Base-by-base conservation (phyloP, 2,329 filamentous ascomycete genomes). In the Rosellinia necatrix region DNA sequence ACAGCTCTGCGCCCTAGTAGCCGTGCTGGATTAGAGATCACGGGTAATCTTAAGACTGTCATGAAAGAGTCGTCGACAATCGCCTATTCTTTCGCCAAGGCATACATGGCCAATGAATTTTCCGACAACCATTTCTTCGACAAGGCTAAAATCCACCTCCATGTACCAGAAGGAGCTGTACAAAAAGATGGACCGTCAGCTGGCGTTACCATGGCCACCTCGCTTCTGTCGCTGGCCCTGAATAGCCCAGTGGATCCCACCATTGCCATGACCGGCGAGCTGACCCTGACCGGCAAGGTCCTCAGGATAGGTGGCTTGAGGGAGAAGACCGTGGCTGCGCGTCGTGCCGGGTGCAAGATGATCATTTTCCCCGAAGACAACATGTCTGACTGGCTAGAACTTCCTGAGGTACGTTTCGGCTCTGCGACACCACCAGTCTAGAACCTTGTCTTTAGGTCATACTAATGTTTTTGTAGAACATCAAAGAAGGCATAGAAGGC, bases 31-130 rank as follows among this genome's bases (percentile, higher is more conserved):
- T 80, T 99, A 38, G 91, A 96, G 69, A 92, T 92, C 58, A 99
- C 94, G 0, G 94, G 94, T 56, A 97, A 97, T 70, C 81, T 99
- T 44, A 94, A 96, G 78, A 85, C 85, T 13, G 94, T 99, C 34
- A 99, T 99, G 96, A 97, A 97, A 76, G 94, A 99, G 76, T 97
- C 92, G 2, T 94, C 92, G 0, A 81, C 86, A 2, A 97, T 99
- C 63, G 96, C 94, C 42, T 97, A 99, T 78, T 96, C 91, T 0
- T 99, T 96, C 69, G 88, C 91, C 68, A 97, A 97, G 77, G 87
- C 91, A 1, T 80, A 93, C 57, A 87, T 97, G 81, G 92, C 89
- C 6, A 88, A 86, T 69, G 78, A 89, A 35, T 99, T 92, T 77
- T 87, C 92, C 0, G 87, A 91, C 56, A 99, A 99, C 74, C 85